Conservation (phyloP, 2,329 filamentous ascomycete species). For the Trichoderma koningiopsis region DNA sequence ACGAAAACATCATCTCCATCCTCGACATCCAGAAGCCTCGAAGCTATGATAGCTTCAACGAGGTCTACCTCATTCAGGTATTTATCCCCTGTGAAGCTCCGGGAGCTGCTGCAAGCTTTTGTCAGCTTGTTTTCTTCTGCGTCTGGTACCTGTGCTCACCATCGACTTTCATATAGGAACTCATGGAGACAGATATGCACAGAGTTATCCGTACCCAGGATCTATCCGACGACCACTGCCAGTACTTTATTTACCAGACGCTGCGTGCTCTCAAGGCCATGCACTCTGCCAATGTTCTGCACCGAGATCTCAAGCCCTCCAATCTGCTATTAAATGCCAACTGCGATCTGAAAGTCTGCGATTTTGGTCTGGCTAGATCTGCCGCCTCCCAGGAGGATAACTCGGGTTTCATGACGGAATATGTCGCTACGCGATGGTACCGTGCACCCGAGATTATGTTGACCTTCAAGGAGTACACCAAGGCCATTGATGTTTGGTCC, state of each 20-base stretch:
- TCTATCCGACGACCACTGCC: constrained; percentile 97
- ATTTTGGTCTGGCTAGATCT: constrained; percentile 93
- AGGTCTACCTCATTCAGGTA: constrained; percentile 98
- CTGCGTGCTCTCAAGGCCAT: constrained; percentile 96
- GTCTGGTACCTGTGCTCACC: background rate
- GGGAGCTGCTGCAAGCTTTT: background rate
- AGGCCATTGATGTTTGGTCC: constrained; percentile 99
- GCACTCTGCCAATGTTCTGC: constrained; percentile 98
- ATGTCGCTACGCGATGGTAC: constrained; percentile 98
- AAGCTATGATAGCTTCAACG: constrained; percentile 93
- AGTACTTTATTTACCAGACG: constrained; percentile 99
- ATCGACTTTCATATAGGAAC: constrained; percentile 61
- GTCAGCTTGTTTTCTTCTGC: background rate
- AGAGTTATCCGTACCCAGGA: constrained; percentile 98
- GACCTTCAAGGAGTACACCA: constrained; percentile 99
- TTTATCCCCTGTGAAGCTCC: constrained; percentile 30
- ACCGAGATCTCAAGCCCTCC: constrained; percentile 95
- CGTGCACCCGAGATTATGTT: constrained; percentile 99
- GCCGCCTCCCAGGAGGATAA: constrained; percentile 98
- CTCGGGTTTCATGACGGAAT: constrained; percentile 99
- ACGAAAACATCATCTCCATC: constrained; percentile 99
- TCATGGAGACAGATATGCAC: constrained; percentile 99
- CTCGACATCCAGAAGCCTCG: constrained; percentile 98
- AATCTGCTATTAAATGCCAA: constrained; percentile 97
- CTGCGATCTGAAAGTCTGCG: constrained; percentile 98